These are phyloP conservation scores for Hura crepitans DNA, from an alignment of 441 rosid species.

Conservation along the genomic window DNA sequence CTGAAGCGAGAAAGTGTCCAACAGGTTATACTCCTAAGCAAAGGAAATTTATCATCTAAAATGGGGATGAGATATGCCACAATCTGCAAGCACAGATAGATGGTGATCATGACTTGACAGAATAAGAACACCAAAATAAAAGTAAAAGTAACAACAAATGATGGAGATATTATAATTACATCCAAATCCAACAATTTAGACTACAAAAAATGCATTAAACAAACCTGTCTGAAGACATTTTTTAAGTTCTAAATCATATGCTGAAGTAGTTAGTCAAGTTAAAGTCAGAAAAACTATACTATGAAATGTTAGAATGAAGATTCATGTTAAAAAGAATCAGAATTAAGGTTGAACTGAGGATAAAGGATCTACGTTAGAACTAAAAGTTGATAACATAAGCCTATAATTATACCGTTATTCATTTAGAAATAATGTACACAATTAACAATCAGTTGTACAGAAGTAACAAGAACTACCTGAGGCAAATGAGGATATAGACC, in stretches of 20 bases:
- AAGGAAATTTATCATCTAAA: constrained; percentile 87
- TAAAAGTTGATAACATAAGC: background rate
- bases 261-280: background rate
- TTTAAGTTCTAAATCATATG: background rate
- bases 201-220: background rate
- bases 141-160: background rate
- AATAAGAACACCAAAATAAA: background rate
- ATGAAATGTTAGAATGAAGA: background rate
- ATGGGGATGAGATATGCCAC: constrained; percentile 87
- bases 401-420: background rate
- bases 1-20: constrained; percentile 99
- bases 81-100: constrained; percentile 48
- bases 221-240: background rate
- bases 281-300: background rate
- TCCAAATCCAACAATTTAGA: background rate
- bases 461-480: constrained; percentile 43
- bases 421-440: background rate
- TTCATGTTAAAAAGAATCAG: background rate
- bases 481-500: constrained; percentile 91
- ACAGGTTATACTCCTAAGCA: constrained; percentile 93
- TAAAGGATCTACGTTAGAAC: background rate
- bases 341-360: background rate
- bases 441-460: background rate
- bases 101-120: background rate
- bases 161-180: background rate